Conservation (phyloP, 257 asterid genomes). For the Przewalskia tangutica region DNA sequence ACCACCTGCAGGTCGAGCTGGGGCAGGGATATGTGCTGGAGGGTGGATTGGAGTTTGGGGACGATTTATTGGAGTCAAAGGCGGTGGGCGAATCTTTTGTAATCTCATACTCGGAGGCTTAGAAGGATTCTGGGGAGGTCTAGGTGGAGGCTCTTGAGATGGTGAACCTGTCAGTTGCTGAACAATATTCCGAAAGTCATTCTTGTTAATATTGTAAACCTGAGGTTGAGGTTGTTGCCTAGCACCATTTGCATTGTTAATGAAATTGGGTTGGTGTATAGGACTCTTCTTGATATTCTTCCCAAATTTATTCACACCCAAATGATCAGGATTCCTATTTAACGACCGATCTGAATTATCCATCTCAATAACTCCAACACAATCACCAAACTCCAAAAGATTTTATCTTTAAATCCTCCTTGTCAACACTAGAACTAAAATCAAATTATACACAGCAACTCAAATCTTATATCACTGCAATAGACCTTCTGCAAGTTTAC, state of each 20-base stretch:
- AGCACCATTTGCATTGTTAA: constrained; percentile 5
- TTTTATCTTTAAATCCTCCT: neutral
- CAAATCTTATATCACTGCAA: neutral
- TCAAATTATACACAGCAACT: neutral
- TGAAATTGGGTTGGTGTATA: constrained; percentile 63
- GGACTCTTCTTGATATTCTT: constrained; percentile 86
- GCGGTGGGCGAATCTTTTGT: constrained; percentile 81
- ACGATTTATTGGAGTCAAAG: constrained; percentile 55
- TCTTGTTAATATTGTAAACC: constrained; percentile 86
- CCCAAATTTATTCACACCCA: constrained; percentile 80
- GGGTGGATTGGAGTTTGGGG: constrained; percentile 52
- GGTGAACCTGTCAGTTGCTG: constrained; percentile 91
- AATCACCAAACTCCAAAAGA: neutral
- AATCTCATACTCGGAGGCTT: constrained; percentile 62
- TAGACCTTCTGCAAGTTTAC: neutral
- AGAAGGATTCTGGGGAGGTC: constrained; percentile 60
- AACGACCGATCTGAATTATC: constrained; percentile 48
- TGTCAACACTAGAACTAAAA: constrained; percentile 4
- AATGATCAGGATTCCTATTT: constrained; percentile 46
- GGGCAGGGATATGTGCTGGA: constrained; percentile 26
- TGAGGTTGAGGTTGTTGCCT: constrained; percentile 88
- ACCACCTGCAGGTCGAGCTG: constrained; percentile 23
- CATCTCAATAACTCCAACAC: constrained; percentile 23
- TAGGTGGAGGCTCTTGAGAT: constrained; percentile 34
- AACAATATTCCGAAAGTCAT: constrained; percentile 75